Conservation (phyloP, 2,329 filamentous ascomycete genomes). For the Ambrosiella xylebori region DNA sequence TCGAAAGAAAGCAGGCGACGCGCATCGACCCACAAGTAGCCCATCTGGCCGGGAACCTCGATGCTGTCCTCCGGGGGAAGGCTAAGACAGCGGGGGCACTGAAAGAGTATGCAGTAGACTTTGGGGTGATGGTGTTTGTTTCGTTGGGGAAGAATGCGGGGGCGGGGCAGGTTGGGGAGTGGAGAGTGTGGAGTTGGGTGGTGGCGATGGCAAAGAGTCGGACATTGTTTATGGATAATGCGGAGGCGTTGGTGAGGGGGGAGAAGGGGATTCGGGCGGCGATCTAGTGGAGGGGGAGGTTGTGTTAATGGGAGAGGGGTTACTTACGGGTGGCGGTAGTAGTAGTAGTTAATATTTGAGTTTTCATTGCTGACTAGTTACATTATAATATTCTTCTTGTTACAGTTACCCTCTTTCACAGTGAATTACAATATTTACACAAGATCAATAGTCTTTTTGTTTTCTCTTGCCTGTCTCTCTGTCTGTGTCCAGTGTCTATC, state of each 20-base stretch:
- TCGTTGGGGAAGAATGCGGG: conserved; percentile 25
- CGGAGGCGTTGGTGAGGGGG: conserved; percentile 19
- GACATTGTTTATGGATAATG: conserved; percentile 22
- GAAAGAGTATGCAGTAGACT: conserved; percentile 18
- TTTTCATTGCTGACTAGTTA: no score
- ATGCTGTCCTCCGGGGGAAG: conserved; percentile 19
- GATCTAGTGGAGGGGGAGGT: not conserved
- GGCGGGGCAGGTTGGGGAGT: conserved; percentile 23
- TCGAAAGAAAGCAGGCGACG: conserved; percentile 22
- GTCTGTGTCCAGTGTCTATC: no score
- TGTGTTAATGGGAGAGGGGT: not conserved
- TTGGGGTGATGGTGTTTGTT: conserved; percentile 21
- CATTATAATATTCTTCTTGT: no score
- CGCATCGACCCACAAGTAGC: conserved; percentile 20
- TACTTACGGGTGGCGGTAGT: no score
- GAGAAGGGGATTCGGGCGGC: conserved; percentile 17
- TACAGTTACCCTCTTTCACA: no score
- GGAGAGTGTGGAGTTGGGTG: conserved; percentile 23
- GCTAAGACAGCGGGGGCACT: conserved; percentile 4
- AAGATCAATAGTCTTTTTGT: no score
- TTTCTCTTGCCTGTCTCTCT: no score
- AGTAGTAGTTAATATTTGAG: no score
- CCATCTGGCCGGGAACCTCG: conserved; percentile 20
- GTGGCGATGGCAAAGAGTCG: conserved; percentile 25
- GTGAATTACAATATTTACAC: no score